Evolutionary conservation across 2,329 filamentous ascomycete species (phyloP).

Genomic region (Botryotinia convoluta): DNA sequence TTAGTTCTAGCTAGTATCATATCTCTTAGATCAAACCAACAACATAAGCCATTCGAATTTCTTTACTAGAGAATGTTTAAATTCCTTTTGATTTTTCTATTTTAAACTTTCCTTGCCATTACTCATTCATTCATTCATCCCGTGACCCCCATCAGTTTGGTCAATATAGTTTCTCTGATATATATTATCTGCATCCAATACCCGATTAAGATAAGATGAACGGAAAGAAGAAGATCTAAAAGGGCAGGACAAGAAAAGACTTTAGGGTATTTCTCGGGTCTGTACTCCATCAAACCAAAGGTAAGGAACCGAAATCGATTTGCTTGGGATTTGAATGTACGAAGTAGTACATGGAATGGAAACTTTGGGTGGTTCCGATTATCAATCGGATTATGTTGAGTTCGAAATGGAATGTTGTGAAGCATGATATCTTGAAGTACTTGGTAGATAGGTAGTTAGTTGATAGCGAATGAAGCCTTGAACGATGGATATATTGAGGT

Average conservation of each 20-base stretch:
- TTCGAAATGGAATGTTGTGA: background rate
- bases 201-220: background rate
- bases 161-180: background rate
- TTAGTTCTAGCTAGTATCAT: background rate
- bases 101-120: background rate
- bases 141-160: background rate
- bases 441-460: background rate
- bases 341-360: background rate
- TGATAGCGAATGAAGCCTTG: background rate
- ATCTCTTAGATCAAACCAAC: background rate
- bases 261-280: background rate
- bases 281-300: background rate
- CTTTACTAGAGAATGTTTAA: background rate
- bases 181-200: background rate
- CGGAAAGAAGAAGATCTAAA: background rate
- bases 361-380: background rate
- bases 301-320: background rate
- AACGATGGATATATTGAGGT: background rate
- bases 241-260: background rate
- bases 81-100: background rate
- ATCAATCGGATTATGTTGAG: conserved; percentile 8
- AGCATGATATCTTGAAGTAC: background rate
- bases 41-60: background rate
- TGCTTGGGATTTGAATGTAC: background rate
- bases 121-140: background rate